These are phyloP conservation scores for Hsuehochloa calcarea DNA, from an alignment of 176 grass and related monocot genomes.

Conservation along the genomic window DNA sequence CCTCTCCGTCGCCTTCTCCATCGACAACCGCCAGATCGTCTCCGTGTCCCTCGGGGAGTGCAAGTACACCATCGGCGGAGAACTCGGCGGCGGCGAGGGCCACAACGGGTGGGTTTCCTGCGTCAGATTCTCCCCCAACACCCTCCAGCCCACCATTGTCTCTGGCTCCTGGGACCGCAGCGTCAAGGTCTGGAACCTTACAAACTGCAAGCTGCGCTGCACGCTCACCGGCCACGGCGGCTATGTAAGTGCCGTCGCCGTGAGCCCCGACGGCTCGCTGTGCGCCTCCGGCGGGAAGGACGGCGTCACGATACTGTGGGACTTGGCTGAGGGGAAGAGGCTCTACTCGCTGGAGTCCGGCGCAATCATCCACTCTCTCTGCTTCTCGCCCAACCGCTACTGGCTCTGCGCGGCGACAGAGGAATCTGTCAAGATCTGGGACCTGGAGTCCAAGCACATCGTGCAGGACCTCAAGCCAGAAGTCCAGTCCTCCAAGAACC, in stretches of 20 bases:
- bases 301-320: constrained; percentile 46
- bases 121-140: constrained; percentile 59
- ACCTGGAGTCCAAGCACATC: constrained; percentile 60
- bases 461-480: constrained; percentile 74
- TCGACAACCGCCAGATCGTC: constrained; percentile 83
- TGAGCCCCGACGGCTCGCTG: constrained; percentile 60
- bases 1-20: constrained; percentile 80
- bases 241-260: constrained; percentile 59
- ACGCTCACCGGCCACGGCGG: constrained; percentile 46
- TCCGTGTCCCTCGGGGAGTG: constrained; percentile 78
- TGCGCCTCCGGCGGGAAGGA: constrained; percentile 71
- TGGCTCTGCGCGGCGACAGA: constrained; percentile 64
- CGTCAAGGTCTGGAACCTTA: constrained; percentile 74
- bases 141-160: constrained; percentile 41
- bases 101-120: constrained; percentile 66
- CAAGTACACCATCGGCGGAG: constrained; percentile 78
- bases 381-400: constrained; percentile 74
- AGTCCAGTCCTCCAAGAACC: constrained; percentile 47
- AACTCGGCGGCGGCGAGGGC: constrained; percentile 38
- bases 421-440: constrained; percentile 69
- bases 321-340: constrained; percentile 44
- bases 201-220: constrained; percentile 62
- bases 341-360: constrained; percentile 57
- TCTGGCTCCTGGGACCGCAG: constrained; percentile 67
- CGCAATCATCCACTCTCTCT: constrained; percentile 63